Base-by-base conservation (phyloP, 2,329 filamentous ascomycete species). In the Aspergillus proliferans region DNA sequence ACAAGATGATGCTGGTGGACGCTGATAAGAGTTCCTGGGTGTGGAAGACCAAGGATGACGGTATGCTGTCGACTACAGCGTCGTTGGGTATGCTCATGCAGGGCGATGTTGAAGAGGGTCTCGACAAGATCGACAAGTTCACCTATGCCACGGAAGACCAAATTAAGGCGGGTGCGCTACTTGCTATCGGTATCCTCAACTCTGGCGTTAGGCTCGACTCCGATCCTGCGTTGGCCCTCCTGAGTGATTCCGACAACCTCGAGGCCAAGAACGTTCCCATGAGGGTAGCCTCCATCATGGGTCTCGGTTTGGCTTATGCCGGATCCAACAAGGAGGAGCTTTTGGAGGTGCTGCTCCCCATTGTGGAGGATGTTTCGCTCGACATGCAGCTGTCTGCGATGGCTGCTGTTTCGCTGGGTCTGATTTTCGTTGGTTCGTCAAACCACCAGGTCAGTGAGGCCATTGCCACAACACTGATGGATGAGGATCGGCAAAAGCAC, bases 41-140 rank as follows among this genome's bases (percentile, higher is more conserved):
- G 4, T 98, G 90, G 89, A 98, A 97, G 77, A 97, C 94, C 18
- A 98, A 98, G 73, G 90, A 94, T 39, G 91, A 96, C 63, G 93
- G 93, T 55, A 95, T 95, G 90, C 80, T 95, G 71, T 97, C 93
- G 1, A 96, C 92, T 0, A 87, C 94, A 36, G 94, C 94, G 4
- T 97, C 93, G 0, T 74, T 96, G 58, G 93, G 93, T 64, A 92
- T 93, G 61, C 78, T 98, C 15, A 77, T 95, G 66, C 81, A 95
- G 63, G 95, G 93, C 88, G 92, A 98, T 64, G 85, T 95, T 19
- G 92, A 97, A 63, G 85, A 82, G 57, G 93, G 92, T 48, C 76
- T 98, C 47, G 89, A 95, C 68, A 92, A 90, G 72, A 90, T 97
- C 60, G 92, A 98, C 70, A 89, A 86, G 66, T 98, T 90, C 75